Percentiles rank a stretch among this genome's conserved stretches.
phyloP scores from a whole-genome alignment of 139 green algal species.

The Limnomonas spitsbergensis region DNA sequence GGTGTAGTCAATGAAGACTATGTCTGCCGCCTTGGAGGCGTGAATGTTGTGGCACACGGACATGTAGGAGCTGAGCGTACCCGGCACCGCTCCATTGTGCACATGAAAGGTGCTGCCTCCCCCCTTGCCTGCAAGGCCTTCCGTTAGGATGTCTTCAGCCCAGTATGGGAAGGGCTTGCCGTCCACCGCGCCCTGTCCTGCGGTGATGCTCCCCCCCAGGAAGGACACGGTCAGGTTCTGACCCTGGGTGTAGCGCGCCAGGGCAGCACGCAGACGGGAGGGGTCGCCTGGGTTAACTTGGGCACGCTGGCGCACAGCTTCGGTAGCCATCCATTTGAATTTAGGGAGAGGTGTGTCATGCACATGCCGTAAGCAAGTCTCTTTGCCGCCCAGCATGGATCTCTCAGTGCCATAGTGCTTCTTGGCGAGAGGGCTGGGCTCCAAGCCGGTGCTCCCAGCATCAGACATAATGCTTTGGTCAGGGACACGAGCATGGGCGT shows the following conservation, averaged over 20 bases:
- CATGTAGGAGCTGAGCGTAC: conserved; percentile 37
- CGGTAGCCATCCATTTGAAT: not conserved
- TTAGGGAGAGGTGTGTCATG: not conserved
- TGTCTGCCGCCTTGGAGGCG: not conserved
- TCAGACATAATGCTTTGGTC: too few species aligned
- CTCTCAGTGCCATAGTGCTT: too few species aligned
- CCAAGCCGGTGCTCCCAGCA: too few species aligned
- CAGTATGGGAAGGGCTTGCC: not conserved
- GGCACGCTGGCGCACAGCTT: not conserved
- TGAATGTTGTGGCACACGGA: conserved; percentile 19
- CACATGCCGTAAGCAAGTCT: too few species aligned
- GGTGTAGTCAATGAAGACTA: conserved; percentile 13
- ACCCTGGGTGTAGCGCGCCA: not conserved
- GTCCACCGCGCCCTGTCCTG: conserved; percentile 26
- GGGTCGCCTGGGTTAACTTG: not conserved
- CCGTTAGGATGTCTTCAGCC: not conserved
- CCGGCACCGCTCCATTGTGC: conserved; percentile 12
- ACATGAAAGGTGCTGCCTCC: not conserved
- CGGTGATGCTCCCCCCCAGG: conserved; percentile 19
- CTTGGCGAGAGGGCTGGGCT: too few species aligned
- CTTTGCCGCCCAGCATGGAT: too few species aligned
- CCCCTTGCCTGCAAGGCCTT: too few species aligned
- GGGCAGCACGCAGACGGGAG: not conserved
- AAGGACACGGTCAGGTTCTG: conserved; percentile 11
- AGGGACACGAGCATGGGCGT: too few species aligned